phyloP scores from a whole-genome alignment of 371 early-diverging fungal genomes.

The Dichotomocladium elegans region DNA sequence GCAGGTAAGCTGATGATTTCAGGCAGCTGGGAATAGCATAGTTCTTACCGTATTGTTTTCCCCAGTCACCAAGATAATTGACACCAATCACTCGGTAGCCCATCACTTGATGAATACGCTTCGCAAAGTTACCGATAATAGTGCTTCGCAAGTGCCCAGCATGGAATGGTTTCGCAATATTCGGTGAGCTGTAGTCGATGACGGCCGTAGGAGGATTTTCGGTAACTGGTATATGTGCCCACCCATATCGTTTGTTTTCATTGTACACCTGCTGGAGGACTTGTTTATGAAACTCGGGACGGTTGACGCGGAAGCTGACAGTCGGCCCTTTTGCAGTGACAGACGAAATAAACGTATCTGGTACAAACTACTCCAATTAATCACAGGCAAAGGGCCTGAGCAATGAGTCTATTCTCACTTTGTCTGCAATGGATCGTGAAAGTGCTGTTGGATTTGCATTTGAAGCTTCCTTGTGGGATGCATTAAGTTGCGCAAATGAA shows the following conservation, averaged over 20 bases:
- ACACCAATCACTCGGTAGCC: slow-evolving; percentile 88
- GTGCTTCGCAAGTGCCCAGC: slow-evolving; percentile 99
- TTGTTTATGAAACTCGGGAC: slow-evolving; percentile 39
- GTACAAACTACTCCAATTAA: slow-evolving; percentile 15
- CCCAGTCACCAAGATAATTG: slow-evolving; percentile 99
- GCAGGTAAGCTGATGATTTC: neutral
- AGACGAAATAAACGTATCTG: slow-evolving; percentile 35
- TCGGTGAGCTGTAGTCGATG: slow-evolving; percentile 96
- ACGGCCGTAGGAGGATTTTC: slow-evolving; percentile 51
- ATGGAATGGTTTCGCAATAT: slow-evolving; percentile 99
- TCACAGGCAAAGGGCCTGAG: neutral
- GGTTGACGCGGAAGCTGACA: slow-evolving; percentile 68
- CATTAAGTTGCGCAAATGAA: slow-evolving; percentile 24
- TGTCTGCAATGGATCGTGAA: slow-evolving; percentile 49
- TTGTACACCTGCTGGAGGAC: slow-evolving; percentile 48
- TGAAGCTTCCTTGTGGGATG: neutral
- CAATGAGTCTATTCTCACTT: slow-evolving; percentile 23
- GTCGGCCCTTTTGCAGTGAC: slow-evolving; percentile 64
- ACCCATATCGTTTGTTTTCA: slow-evolving; percentile 30
- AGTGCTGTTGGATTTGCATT: slow-evolving; percentile 8
- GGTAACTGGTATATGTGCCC: slow-evolving; percentile 7
- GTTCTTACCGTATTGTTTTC: slow-evolving; percentile 94
- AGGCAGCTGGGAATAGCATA: neutral
- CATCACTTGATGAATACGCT: slow-evolving; percentile 78
- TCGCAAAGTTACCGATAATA: slow-evolving; percentile 96